These are phyloP conservation scores for Physcia stellaris DNA, from an alignment of 495 filamentous ascomycete genomes.

Conservation along the genomic window DNA sequence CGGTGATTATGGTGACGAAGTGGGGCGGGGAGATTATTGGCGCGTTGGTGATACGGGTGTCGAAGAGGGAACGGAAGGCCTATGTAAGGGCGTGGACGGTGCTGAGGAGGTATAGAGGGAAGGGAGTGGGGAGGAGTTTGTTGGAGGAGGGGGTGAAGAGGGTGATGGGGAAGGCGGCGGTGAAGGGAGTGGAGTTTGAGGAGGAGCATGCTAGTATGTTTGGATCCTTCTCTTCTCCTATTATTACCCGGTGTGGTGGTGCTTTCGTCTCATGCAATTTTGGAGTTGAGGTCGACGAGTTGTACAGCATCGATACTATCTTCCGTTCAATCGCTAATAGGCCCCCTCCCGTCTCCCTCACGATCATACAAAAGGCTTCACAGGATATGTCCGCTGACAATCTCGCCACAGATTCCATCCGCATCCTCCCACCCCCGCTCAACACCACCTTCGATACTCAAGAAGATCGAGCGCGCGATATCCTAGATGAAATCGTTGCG, in stretches of 20 bases:
- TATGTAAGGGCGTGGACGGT: conserved; percentile 66
- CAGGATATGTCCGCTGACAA: background rate
- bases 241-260: background rate
- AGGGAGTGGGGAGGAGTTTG: conserved; percentile 54
- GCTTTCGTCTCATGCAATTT: background rate
- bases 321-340: background rate
- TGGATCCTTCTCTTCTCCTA: background rate
- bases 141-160: conserved; percentile 50
- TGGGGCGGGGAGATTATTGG: conserved; percentile 47
- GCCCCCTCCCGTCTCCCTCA: background rate
- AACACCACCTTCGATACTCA: conserved; percentile 42
- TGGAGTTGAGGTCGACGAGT: background rate
- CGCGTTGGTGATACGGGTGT: conserved; percentile 32
- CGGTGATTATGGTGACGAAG: conserved; percentile 36
- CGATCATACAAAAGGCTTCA: background rate
- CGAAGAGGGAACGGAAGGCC: conserved; percentile 27
- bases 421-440: conserved; percentile 45
- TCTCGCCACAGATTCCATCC: conserved; percentile 29
- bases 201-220: conserved; percentile 46
- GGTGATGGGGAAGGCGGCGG: conserved; percentile 41
- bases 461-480: conserved; percentile 38
- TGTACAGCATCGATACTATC: background rate
- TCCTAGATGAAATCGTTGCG: conserved; percentile 33
- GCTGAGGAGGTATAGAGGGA: conserved; percentile 45
- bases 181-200: conserved; percentile 49